Evolutionary conservation across 371 early-diverging fungal species (phyloP).

Genomic region (Gilbertella persicaria): DNA sequence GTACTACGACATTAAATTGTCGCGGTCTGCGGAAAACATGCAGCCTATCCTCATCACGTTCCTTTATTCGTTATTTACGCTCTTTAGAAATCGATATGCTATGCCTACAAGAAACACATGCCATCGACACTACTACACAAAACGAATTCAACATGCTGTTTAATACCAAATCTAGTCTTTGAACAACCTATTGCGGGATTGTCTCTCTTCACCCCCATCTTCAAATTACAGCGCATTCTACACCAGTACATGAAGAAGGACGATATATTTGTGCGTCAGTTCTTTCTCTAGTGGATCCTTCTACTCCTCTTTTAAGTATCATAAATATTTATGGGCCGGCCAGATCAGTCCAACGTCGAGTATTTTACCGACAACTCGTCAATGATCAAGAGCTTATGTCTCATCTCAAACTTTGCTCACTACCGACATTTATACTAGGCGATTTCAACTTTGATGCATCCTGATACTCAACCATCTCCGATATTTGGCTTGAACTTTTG

Average conservation of each 20-base stretch:
- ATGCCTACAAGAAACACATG: slow-evolving; percentile 15
- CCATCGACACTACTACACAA: neutral
- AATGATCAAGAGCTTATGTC: neutral
- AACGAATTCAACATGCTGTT: neutral
- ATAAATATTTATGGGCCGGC: slow-evolving; percentile 2
- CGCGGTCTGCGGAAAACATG: slow-evolving; percentile 11
- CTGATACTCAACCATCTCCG: neutral
- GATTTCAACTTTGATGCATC: slow-evolving; percentile 2
- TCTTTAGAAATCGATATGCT: neutral
- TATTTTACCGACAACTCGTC: neutral
- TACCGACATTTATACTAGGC: neutral
- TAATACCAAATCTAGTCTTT: neutral
- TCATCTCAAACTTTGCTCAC: neutral
- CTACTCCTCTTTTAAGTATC: neutral
- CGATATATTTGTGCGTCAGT: neutral
- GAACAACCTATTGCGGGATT: slow-evolving; percentile 7
- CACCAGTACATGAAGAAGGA: neutral
- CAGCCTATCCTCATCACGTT: neutral
- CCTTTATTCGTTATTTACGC: slow-evolving; percentile 6
- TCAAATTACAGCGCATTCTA: neutral
- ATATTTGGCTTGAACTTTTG: neutral
- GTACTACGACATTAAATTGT: neutral
- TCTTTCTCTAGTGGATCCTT: neutral
- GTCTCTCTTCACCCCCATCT: neutral
- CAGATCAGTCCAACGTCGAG: neutral